Evolutionary conservation across 345 rosid genomes (phyloP).

Genomic region (Leavenworthia alabamica): DNA sequence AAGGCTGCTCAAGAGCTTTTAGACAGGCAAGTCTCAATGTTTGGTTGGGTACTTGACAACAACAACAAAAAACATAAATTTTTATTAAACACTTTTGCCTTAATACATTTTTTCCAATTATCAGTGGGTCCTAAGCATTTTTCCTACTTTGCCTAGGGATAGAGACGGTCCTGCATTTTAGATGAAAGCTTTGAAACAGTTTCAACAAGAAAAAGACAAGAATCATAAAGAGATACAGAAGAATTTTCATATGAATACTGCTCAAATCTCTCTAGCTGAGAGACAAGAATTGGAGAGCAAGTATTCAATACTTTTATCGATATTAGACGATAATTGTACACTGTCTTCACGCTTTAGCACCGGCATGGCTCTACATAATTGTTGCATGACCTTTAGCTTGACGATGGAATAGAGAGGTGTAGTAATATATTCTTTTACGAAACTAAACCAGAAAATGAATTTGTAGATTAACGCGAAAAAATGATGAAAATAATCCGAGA

Average conservation of each 20-base stretch:
- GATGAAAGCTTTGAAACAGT: conserved; percentile 83
- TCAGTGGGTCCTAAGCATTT: too few species aligned
- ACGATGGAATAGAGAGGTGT: conserved; percentile 22
- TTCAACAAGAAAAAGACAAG: conserved; percentile 48
- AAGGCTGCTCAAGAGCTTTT: conserved; percentile 77
- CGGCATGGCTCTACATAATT: conserved; percentile 56
- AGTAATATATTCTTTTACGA: conserved; percentile 24
- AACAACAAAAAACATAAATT: too few species aligned
- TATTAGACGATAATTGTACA: conserved; percentile 91
- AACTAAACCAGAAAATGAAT: conserved; percentile 1
- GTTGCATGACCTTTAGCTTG: conserved; percentile 78
- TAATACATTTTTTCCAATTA: too few species aligned
- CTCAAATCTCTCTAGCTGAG: conserved; percentile 73
- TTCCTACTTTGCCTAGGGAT: too few species aligned
- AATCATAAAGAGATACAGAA: conserved; percentile 47
- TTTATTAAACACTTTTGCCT: too few species aligned
- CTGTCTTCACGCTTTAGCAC: conserved; percentile 70
- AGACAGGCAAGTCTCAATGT: too few species aligned
- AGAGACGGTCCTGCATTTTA: too few species aligned
- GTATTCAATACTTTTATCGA: conserved; percentile 79
- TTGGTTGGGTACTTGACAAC: too few species aligned
- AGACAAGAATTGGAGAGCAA: conserved; percentile 79
- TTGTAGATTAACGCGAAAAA: conserved; percentile 6
- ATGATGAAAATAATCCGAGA: not conserved
- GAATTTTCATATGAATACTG: conserved; percentile 30